Base-by-base conservation (phyloP, 441 rosid genomes). In the Sinapis alba region DNA sequence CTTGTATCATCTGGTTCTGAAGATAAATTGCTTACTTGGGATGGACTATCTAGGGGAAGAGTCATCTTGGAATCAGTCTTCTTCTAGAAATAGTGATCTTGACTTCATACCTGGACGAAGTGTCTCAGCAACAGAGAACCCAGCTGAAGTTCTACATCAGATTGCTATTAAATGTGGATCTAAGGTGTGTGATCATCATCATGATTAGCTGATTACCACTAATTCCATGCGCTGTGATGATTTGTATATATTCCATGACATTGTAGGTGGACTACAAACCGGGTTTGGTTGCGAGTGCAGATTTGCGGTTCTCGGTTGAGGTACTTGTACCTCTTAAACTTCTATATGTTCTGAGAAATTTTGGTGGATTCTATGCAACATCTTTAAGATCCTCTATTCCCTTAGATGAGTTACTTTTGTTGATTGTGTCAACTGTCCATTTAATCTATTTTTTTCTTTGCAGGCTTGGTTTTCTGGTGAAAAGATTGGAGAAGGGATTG, bases 381-480 rank as follows among this genome's bases (percentile, higher is more conserved):
- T 71, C 77, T 77, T 66, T 60, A 51, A 27, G 61, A 61, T 68
- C 24, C 19, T 61, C 24, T 28, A 3, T 45, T 62, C 68, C 23
- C 56, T 69, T 45, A 23, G 62, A 32, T 12, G 53, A 30, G 45
- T 19, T 36, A 51, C 36, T 19, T 57, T 18, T 54, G 26, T 6
- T 47, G 56, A 15, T 64, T 73, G 41, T 62, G 28, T 62, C 65
- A 43, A 5, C 15, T 41, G 8, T 69, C 21, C 53, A 4, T 62
- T 56, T 54, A 57, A 56, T 26, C 32, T 24, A 27, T 62, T 15
- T 63, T 74, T 13, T 53, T 53, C 80, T 75, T 78, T 78, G 60
- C 80, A 96, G 99, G 93, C 84, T 79, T 88, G 94, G 98, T 82
- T 96, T 83, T 88, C 88, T 12, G 98, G 97, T 78, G 83, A 88